Conservation (phyloP, 2,329 filamentous ascomycete species). For the Fusarium odoratissimum region DNA sequence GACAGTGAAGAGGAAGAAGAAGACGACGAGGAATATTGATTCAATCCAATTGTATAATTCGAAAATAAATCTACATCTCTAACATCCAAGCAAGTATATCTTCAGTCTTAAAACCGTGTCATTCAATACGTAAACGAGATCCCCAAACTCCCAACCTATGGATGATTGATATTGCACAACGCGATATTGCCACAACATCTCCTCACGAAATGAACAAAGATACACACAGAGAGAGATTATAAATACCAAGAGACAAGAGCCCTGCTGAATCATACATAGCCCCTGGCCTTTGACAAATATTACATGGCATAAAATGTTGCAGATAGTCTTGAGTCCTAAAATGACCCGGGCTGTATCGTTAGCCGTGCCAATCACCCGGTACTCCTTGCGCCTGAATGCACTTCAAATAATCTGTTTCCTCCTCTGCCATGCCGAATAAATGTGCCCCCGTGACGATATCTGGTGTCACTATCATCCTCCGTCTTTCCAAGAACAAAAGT, state of each 20-base stretch:
- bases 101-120: slow-evolving; percentile 19
- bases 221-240: slow-evolving; percentile 15
- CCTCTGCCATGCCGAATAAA: slow-evolving; percentile 6
- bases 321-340: slow-evolving; percentile 29
- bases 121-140: slow-evolving; percentile 24
- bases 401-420: slow-evolving; percentile 19
- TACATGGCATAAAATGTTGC: slow-evolving; percentile 39
- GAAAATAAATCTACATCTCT: neutral
- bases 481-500: slow-evolving; percentile 26
- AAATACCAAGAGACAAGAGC: slow-evolving; percentile 35
- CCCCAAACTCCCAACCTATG: slow-evolving; percentile 43
- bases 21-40: neutral
- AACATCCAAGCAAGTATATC: neutral
- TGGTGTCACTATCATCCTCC: neutral
- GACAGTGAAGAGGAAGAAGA: neutral
- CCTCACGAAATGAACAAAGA: neutral
- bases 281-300: slow-evolving; percentile 36
- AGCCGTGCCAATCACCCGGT: slow-evolving; percentile 25
- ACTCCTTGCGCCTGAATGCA: slow-evolving; percentile 46
- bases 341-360: slow-evolving; percentile 24
- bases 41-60: neutral
- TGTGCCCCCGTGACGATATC: neutral
- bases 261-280: slow-evolving; percentile 11
- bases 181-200: slow-evolving; percentile 21
- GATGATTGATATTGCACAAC: slow-evolving; percentile 39